Base-by-base conservation (phyloP, 1,284 basidiomycete species). In the Entoloma clypeatum region DNA sequence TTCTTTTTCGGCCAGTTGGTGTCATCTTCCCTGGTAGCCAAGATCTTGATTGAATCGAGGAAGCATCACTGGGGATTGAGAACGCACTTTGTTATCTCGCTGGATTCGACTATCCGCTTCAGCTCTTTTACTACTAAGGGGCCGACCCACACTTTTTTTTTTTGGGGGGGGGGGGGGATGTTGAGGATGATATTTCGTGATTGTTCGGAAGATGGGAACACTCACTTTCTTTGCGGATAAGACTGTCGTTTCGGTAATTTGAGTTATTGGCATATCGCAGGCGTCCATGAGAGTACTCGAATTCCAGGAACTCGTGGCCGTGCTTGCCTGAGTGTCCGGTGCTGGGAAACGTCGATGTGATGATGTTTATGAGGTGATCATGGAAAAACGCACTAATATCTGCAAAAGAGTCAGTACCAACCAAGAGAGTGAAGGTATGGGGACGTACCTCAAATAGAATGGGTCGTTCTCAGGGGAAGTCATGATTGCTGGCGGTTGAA, bases 241-340 rank as follows among this genome's bases (percentile, higher is more conserved):
- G 69, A 61, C 86, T 90, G 68, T 99, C 96, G 58, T 97, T 98
- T 34, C 95, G 75, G 69, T 99, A 99, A 68, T 99, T 99, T 14
- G 93, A 97, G 76, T 99, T 99, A 76, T 99, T 97, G 48, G 96
- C 95, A 63, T 99, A 99, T 54, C 95, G 81, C 50, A 99, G 75
- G 44, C 95, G 83, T 6, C 95, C 96, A 65, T 95, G 87, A 8
- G 89, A 88, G 70, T 97, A 97, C 68, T 99, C 95, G 59, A 98
- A 99, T 65, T 99, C 96, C 36, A 99, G 77, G 62, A 99, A 99
- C 63, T 96, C 93, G 68, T 96, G 93, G 13, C 93, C 93, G 58
- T 96, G 92, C 64, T 92, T 92, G 46, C 93, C 93, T 54, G 90
- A 91, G 65, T 96, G 93, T 17, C 93, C 93, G 31, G 91, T 92